These are phyloP conservation scores for Mycosphaerella arachidis DNA, from an alignment of 2,329 filamentous ascomycete genomes.

Conservation along the genomic window DNA sequence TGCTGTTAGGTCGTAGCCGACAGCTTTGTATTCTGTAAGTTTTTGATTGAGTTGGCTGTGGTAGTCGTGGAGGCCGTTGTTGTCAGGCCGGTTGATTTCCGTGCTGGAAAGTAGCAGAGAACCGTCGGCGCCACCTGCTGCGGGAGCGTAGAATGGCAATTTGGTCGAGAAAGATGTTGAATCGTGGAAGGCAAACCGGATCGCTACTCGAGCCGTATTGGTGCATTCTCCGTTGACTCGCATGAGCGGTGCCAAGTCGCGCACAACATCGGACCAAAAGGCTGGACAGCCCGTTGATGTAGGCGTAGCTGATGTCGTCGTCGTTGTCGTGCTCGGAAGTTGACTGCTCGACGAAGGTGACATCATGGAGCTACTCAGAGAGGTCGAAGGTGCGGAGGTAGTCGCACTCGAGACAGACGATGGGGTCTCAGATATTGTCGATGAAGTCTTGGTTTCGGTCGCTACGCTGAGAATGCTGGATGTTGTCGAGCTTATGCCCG, in stretches of 20 bases:
- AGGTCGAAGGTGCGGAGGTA: background rate
- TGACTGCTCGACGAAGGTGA: background rate
- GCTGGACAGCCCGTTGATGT: constrained; percentile 24
- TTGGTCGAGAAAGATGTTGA: constrained; percentile 22
- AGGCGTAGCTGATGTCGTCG: constrained; percentile 7
- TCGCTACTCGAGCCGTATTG: constrained; percentile 31
- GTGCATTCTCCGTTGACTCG: constrained; percentile 30
- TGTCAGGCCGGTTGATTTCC: constrained; percentile 36
- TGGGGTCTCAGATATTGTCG: background rate
- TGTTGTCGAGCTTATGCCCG: background rate
- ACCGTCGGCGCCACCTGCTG: constrained; percentile 39
- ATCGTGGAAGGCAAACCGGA: constrained; percentile 36
- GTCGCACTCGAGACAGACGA: no score
- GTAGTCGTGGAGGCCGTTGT: constrained; percentile 46
- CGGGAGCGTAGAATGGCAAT: constrained; percentile 23
- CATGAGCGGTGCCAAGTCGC: constrained; percentile 25
- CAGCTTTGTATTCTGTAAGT: constrained; percentile 29
- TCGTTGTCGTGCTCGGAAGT: constrained; percentile 3
- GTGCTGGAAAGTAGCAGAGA: constrained; percentile 37
- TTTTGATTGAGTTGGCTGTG: constrained; percentile 38
- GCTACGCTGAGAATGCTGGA: no score
- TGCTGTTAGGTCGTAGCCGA: constrained; percentile 37
- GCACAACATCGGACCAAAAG: constrained; percentile 30
- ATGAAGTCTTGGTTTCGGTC: background rate
- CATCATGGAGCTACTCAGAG: no score